Base-by-base conservation (phyloP, 352 stramenopile species). In the Halophytophthora polymorphica region DNA sequence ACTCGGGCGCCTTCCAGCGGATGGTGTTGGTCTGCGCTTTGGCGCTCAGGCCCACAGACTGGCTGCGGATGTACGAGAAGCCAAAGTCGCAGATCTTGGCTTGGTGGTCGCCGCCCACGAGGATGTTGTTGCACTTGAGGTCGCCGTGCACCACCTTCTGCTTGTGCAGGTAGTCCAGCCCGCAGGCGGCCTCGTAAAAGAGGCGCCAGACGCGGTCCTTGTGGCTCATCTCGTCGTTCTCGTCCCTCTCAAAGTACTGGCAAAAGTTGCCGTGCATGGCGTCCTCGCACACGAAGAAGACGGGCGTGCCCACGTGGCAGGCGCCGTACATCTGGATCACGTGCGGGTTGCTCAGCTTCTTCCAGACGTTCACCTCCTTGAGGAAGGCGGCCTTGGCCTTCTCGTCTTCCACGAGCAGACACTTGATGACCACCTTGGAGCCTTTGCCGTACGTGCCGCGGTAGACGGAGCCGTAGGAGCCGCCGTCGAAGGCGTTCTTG, bases 121-220 rank as follows among this genome's bases (percentile, higher is more conserved):
- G 37, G 15, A 96, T 66, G 61, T 96, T 96, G 47, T 69, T 83
- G 44, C 78, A 85, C 49, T 96, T 96, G 10, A 96, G 64, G 35
- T 96, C 86, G n/a, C 87, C 75, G 55, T 96, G 87, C 19, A 96
- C 63, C 38, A 88, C 58, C 10, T 65, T 57, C 31, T 80, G 50
- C 13, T 41, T 41, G 56, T 96, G 86, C 13, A 96, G 61, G 44
- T 90, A 95, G 25, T 58, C 45, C 3, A 96, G 52, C 8, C 25
- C 25, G 4, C 8, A 10, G 25, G 25, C 25, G 4, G 56, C 51
- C 31, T 64, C 54, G 40, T 53, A 48, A 3, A 69, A 31, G 8
- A 35, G 40, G 3, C 33, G 45, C 45, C 49, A 58, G 4, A 61
- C 10, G 6, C 37, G 41, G 2, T 38, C 38, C 17, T 50, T 13